Evolutionary conservation across 2,329 filamentous ascomycete genomes (phyloP), one percentile per base, ranked within the genome.

Genomic region (Waltergamsia citrina): DNA sequence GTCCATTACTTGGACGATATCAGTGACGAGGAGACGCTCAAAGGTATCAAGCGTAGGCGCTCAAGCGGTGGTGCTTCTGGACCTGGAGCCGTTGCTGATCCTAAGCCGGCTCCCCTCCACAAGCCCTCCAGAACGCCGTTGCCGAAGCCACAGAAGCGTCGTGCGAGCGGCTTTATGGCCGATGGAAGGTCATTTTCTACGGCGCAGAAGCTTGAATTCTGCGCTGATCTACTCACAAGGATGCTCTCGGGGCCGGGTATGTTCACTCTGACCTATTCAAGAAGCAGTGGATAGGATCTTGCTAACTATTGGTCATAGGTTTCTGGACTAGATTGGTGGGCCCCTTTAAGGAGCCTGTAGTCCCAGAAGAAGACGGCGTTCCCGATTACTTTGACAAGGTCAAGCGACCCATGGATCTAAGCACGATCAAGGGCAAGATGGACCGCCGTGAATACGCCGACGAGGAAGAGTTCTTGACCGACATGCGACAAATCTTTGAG

Each of bases 271-370:
- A 4, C 24, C 15, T 26, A 5, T 26, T 15, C 24, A n/a, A 26
- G 5, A 15, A 15, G 24, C 15, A 10, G 24, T n/a, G 16, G 19
- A 11, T 25, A 7, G 18, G 11, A 29, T n/a, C n/a, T 14, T 23
- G 26, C 32, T 31, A 17, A 23, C 12, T 14, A 15, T 27, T 19
- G 4, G 14, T 12, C 3, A 17, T 34, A 76, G 74, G 75, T 6
- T 79, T 75, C 50, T 80, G 75, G 75, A 79, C 75, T 0, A 69
- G 74, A n/a, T 62, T 78, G 1, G 74, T 79, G 4, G 72, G 72
- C 0, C 71, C 73, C 0, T 79, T 80, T 52, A 67, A 66, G 29
- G 66, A 78, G 17, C 67, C 74, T 0, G 74, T 79, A 6, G 65
- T 74, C 37, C 74, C 74, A 1, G 47, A 55, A 4, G 59, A 63